A percentile compares a stretch with the other conserved stretches of the same genome.
These are phyloP conservation scores for Talaromyces islandicus DNA, from an alignment of 2,329 filamentous ascomycete species.

Conservation along the genomic window DNA sequence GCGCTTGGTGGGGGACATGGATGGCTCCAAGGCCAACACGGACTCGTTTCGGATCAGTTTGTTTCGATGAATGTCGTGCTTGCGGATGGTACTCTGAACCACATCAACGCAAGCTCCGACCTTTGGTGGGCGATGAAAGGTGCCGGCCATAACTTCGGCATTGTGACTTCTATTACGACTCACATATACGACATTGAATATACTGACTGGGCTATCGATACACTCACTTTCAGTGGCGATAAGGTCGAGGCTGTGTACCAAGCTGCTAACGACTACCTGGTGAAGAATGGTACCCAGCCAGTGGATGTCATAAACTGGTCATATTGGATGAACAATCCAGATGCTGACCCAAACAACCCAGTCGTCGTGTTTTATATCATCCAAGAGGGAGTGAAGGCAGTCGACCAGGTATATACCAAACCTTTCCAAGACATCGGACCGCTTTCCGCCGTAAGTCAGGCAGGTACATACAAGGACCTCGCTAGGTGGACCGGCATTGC, in stretches of 20 bases:
- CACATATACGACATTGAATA: conserved; percentile 43
- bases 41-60: conserved; percentile 50
- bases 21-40: conserved; percentile 48
- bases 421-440: conserved; percentile 42
- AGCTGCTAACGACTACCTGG: conserved; percentile 41
- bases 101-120: conserved; percentile 22
- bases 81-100: conserved; percentile 39
- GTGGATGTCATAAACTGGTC: conserved; percentile 46
- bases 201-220: conserved; percentile 33
- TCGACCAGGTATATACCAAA: conserved; percentile 36
- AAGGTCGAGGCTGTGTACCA: conserved; percentile 46
- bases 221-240: conserved; percentile 42
- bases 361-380: conserved; percentile 27
- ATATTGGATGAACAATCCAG: conserved; percentile 20
- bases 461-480: conserved; percentile 44
- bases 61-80: conserved; percentile 48
- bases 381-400: conserved; percentile 29
- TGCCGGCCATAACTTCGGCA: conserved; percentile 40
- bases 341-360: conserved; percentile 21
- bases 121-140: conserved; percentile 41
- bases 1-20: conserved; percentile 55
- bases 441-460: conserved; percentile 21
- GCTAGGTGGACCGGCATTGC: conserved; percentile 40
- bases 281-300: conserved; percentile 40
- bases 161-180: conserved; percentile 30